phyloP scores from a whole-genome alignment of 1,284 basidiomycete genomes.

The Golubevia sp. region DNA sequence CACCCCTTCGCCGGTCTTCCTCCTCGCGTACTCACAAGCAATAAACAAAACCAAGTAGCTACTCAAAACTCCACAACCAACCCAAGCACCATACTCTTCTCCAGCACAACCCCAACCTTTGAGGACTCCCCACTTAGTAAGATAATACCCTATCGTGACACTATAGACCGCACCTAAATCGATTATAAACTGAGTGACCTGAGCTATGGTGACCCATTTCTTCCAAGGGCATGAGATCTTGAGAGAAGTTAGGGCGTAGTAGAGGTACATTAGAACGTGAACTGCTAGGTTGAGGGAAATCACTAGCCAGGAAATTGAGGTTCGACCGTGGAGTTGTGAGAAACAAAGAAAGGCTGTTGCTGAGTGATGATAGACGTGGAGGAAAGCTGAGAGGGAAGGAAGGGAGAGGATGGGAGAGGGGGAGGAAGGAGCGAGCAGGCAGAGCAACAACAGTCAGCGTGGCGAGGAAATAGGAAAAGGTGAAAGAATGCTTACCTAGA shows the following conservation, averaged over 20 bases:
- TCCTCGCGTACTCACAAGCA: no score
- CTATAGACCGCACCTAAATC: constrained; percentile 86
- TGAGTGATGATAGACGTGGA: constrained; percentile 98
- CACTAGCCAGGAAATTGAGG: constrained; percentile 85
- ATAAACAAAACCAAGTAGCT: no score
- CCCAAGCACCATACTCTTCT: no score
- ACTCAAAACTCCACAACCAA: no score
- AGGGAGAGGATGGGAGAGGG: no score
- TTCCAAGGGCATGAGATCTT: constrained; percentile 71
- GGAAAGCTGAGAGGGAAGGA: constrained; percentile 73
- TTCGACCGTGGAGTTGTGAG: constrained; percentile 81
- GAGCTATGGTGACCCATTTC: constrained; percentile 91
- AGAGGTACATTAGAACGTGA: constrained; percentile 88
- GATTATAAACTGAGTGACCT: constrained; percentile 92
- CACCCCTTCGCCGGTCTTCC: no score
- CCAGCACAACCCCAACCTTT: no score
- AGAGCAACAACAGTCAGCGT: background rate
- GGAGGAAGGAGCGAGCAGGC: no score
- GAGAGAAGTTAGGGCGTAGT: constrained; percentile 50
- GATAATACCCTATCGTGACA: no score
- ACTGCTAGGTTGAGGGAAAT: constrained; percentile 90
- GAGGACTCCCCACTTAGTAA: no score
- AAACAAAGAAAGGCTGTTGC: constrained; percentile 96
- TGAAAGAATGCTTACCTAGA: constrained; percentile 69
- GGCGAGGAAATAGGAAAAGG: constrained; percentile 5